Evolutionary conservation across 2,329 filamentous ascomycete species (phyloP).

Genomic region (Cladophialophora yegresii): DNA sequence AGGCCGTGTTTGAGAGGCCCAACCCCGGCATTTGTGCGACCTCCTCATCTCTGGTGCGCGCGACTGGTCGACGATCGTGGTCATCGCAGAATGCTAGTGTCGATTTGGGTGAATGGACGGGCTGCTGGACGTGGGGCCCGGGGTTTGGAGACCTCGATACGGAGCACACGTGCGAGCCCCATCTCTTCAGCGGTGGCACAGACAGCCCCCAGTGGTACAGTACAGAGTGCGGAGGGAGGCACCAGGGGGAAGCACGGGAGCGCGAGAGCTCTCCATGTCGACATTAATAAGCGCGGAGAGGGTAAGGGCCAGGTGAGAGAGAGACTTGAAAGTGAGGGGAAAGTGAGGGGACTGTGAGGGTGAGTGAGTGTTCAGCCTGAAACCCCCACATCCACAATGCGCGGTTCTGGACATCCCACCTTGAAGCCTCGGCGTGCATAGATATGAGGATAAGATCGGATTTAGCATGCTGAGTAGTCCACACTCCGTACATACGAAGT

Average conservation of each 20-base stretch:
- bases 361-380: neutral
- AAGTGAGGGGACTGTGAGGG: no score
- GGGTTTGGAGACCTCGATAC: neutral
- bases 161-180: constrained; percentile 9
- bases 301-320: no score
- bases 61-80: neutral
- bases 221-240: neutral
- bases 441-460: neutral
- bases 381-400: no score
- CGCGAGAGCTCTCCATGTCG: neutral
- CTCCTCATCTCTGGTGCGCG: constrained; percentile 3
- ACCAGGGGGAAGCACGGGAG: no score
- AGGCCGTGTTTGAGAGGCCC: neutral
- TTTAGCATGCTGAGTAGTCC: no score
- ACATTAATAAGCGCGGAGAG: neutral
- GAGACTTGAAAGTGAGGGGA: no score
- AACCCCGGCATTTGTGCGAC: constrained; percentile 14
- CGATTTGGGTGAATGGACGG: constrained; percentile 17
- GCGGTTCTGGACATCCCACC: neutral
- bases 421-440: neutral
- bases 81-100: neutral
- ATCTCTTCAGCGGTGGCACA: constrained; percentile 1
- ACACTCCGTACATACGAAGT: no score
- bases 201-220: neutral
- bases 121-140: constrained; percentile 13